Evolutionary conservation across 352 stramenopile genomes (phyloP).

Genomic region (Phytophthora colocasiae): DNA sequence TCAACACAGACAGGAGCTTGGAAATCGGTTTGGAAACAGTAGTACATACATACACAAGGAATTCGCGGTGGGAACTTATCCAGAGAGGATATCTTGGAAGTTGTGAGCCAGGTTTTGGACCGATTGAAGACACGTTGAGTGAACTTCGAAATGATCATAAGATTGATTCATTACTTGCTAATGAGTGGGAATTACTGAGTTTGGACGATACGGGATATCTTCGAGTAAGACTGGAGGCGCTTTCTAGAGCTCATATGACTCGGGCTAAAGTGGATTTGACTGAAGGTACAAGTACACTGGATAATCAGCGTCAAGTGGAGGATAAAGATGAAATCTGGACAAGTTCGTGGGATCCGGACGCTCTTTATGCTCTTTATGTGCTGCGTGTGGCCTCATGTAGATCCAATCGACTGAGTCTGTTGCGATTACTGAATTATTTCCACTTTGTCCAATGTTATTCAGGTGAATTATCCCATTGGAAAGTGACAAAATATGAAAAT

Average conservation of each 20-base stretch:
- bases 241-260: conserved; percentile 46
- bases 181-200: conserved; percentile 49
- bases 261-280: conserved; percentile 43
- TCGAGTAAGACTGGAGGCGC: conserved; percentile 39
- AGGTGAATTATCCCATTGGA: conserved; percentile 9
- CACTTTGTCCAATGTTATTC: conserved; percentile 41
- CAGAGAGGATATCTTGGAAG: conserved; percentile 29
- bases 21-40: conserved; percentile 25
- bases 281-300: background rate
- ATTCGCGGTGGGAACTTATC: conserved; percentile 37
- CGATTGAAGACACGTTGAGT: conserved; percentile 10
- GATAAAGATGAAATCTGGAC: background rate
- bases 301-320: background rate
- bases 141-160: conserved; percentile 24
- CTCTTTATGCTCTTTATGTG: conserved; percentile 48
- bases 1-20: conserved; percentile 10
- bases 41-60: conserved; percentile 17
- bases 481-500: conserved; percentile 23
- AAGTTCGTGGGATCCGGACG: conserved; percentile 32
- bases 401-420: conserved; percentile 40
- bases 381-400: conserved; percentile 51
- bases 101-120: conserved; percentile 10
- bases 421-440: conserved; percentile 61
- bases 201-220: conserved; percentile 47
- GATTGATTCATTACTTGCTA: conserved; percentile 45